Percentiles rank a stretch among this genome's conserved stretches.
Conservation (phyloP, 306 rosid genomes). For the Begonia loranthoides region DNA sequence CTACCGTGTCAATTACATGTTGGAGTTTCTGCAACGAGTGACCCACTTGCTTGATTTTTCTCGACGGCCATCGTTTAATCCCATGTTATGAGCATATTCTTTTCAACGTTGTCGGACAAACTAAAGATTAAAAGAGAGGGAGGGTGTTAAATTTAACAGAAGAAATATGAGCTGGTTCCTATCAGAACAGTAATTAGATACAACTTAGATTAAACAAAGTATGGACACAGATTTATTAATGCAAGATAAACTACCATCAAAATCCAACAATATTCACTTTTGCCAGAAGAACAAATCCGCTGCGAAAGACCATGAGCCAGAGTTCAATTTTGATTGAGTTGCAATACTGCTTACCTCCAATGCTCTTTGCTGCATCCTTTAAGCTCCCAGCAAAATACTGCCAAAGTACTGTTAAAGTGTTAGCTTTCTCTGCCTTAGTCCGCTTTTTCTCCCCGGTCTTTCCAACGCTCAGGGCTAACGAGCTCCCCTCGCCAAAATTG, state of each 20-base stretch:
- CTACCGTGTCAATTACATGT: constrained; percentile 49
- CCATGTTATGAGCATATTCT: constrained; percentile 69
- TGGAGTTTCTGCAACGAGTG: constrained; percentile 56
- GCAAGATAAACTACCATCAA: too few species aligned
- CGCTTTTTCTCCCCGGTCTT: constrained; percentile 43
- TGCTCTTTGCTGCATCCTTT: constrained; percentile 27
- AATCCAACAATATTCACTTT: too few species aligned
- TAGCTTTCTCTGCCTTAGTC: constrained; percentile 49
- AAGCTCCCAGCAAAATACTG: constrained; percentile 42
- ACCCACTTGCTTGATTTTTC: constrained; percentile 54
- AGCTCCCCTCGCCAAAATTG: constrained; percentile 12
- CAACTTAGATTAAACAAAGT: too few species aligned
- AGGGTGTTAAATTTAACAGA: too few species aligned
- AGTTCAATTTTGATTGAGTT: too few species aligned
- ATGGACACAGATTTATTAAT: too few species aligned
- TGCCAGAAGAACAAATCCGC: too few species aligned
- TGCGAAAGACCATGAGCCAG: too few species aligned
- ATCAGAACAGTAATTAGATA: too few species aligned
- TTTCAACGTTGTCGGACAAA: constrained; percentile 59
- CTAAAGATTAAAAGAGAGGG: too few species aligned
- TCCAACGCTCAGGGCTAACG: constrained; percentile 19
- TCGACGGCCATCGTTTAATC: constrained; percentile 51
- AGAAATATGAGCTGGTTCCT: neutral
- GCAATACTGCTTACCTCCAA: constrained; percentile 12
- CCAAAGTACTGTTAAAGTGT: constrained; percentile 38